Percentiles rank a stretch among this genome's conserved stretches.
Evolutionary conservation across 257 asterid genomes (phyloP).

Genomic region (Striga asiatica): DNA sequence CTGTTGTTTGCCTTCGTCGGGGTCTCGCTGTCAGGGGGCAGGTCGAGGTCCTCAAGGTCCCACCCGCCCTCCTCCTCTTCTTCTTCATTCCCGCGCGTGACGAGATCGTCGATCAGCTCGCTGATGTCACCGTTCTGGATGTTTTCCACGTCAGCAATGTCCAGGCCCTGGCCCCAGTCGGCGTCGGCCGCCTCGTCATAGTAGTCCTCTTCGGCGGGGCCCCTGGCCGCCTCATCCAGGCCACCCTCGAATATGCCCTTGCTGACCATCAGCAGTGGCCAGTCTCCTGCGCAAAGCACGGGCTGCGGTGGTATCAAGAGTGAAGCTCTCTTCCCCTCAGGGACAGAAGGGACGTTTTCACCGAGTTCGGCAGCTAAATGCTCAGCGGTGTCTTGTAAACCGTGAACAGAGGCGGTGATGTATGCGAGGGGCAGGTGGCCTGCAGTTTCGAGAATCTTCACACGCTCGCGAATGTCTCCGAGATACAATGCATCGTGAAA

Average conservation of each 20-base stretch:
- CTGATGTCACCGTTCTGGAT: constrained; percentile 34
- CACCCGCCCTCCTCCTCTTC: constrained; percentile 78
- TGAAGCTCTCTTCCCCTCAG: constrained; percentile 39
- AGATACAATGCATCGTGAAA: too few species aligned
- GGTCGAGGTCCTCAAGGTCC: constrained; percentile 71
- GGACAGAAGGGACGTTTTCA: constrained; percentile 48
- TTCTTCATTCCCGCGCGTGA: constrained; percentile 29
- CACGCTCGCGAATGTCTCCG: constrained; percentile 67
- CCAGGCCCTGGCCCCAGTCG: constrained; percentile 45
- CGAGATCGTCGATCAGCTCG: constrained; percentile 39
- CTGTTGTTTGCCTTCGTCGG: constrained; percentile 40
- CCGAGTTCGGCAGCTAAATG: constrained; percentile 53
- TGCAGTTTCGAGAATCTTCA: constrained; percentile 62
- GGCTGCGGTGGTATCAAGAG: constrained; percentile 68
- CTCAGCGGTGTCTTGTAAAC: constrained; percentile 51
- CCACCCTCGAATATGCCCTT: constrained; percentile 72
- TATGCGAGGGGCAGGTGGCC: constrained; percentile 81
- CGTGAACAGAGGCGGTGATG: constrained; percentile 50
- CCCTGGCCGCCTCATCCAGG: constrained; percentile 40
- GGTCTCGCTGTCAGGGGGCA: constrained; percentile 71
- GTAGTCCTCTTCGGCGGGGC: constrained; percentile 30
- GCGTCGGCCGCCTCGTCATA: constrained; percentile 51
- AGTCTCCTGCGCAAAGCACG: constrained; percentile 59
- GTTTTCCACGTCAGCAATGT: constrained; percentile 37
- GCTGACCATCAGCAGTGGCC: constrained; percentile 80